Evolutionary conservation across 208 protist species (phyloP), one percentile per base, ranked within the genome.

Genomic region (Acanthamoeba royreba): DNA sequence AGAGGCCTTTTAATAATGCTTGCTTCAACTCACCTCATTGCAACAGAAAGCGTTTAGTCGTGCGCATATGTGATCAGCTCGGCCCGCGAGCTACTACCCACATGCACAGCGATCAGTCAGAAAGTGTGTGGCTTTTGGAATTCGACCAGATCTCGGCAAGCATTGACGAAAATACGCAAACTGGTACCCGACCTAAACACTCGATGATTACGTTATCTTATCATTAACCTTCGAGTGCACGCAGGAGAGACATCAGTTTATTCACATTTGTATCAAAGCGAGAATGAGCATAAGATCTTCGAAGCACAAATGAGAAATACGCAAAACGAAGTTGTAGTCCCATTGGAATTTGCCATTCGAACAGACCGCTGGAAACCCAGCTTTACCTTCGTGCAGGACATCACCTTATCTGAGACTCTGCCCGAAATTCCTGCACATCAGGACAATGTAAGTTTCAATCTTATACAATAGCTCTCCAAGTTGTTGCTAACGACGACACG

Each of bases 241-340:
- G n/a, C n/a, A n/a, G n/a, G n/a, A 45, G 31, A 11, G 22, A 25
- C 33, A 19, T 15, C 40, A 19, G 15, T 66, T 0, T 69, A 69
- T 43, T 90, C 83, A 7, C 53, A 69, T 22, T 31, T 90, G 9
- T 53, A 58, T 25, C 52, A 28, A n/a, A 42, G 33, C 22, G 31
- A 35, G 25, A 69, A 22, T 19, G 88, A 92, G 63, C 88, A 61
- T 9, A 38, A 33, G 4, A 47, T 92, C 35, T 92, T 92, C 25
- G 88, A 92, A 33, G 88, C 88, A 25, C 88, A 92, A 31, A 92
- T 92, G 88, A 33, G 88, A 7, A 92, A 92, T 46, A 92, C 88
- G 9, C 88, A 92, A 46, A 81, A 81, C 35, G 88, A 92, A 33
- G 88, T 58, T 15, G 61, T 92, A 11, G 81, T 61, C 7, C 88